Base-by-base conservation (phyloP, 768 basidiomycete genomes). In the Chalciporus chontae region DNA sequence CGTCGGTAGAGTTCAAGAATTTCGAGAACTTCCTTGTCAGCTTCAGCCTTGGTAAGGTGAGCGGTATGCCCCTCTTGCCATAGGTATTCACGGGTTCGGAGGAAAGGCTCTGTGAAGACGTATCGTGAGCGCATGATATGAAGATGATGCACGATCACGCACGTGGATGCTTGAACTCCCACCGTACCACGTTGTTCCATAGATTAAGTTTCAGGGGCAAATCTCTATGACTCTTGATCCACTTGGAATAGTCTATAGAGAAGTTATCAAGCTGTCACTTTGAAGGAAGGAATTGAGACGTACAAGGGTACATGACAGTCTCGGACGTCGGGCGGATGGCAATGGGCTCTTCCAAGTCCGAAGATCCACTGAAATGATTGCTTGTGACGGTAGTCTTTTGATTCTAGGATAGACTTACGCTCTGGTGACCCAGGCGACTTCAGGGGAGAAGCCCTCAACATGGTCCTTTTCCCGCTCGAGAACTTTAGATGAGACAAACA, bases 11-110 rank as follows among this genome's bases (percentile, higher is more conserved):
- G 84, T 48, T 96, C 94, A 60, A 99, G 86, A 60, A 99, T 98
- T 50, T 95, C 80, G 17, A 79, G 83, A 14, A 98, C 96, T 72
- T 98, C 96, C 44, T 71, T 74, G 62, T 92, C 96, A 21, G 95
- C 95, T 68, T 97, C 95, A 4, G 74, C 65, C 69, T 94, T 88
- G 57, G 87, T 90, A 39, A 94, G 77, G 70, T 87, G 84, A 3
- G 96, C 95, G 8, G 96, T 98, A 74, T 99, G 96, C 32, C 96
- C 96, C 71, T 99, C 96, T 73, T 99, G 96, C 96, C 96, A 99
- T n/a, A 99, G 76, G 79, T 97, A 99, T 73, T 99, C 96, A 66
- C 96, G 90, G 2, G 96, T 98, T 48, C 96, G 93, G 32, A 99
- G 80, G 88, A 99, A 99, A 8, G 96, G 96, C 69, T 99, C 88